Base-by-base conservation (phyloP, 768 basidiomycete species). In the Termitomyces sp. region DNA sequence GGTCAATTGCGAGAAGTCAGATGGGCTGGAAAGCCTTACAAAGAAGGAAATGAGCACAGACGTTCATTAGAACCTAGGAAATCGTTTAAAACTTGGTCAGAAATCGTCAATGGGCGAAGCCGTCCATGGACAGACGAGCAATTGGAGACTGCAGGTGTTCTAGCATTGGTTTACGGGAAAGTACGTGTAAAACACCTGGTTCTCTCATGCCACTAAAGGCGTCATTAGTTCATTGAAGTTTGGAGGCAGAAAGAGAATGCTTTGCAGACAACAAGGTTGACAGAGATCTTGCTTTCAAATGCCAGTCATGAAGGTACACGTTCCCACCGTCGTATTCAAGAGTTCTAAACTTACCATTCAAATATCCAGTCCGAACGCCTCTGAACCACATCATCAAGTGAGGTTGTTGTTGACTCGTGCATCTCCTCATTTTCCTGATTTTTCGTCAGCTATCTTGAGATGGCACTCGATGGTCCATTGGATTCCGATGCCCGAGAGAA, bases 371-470 rank as follows among this genome's bases (percentile, higher is more conserved):
- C 5, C 83, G 88, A 27, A 90, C 88, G 3, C 88, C 89, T 7
- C 66, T 90, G 57, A 89, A 91, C 65, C 89, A 91, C 65, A 92
- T 93, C 63, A 92, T 93, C 71, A 92, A 91, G 84, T 85, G 58
- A 39, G 81, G 13, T 30, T 16, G 31, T 50, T 31, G 20, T 34
- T n/a, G 8, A 4, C 9, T 39, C 31, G 11, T 8, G 39, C 1
- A 24, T 22, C 12, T 33, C 2, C 20, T 34, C 20, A 37, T 20
- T 49, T 18, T 46, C 34, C 61, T 36, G 36, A 36, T 15, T 30
- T 45, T 34, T 42, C 3, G 49, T 11, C 45, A 87, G 85, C 66
- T 93, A 90, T 64, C 78, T 93, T 50, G 90, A 94, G 69, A 78
- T 92, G 67, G 90, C 91, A 0, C 78, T 94, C 36, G 84, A 92